Percentiles rank a stretch among this genome's conserved stretches.
These are phyloP conservation scores for Calonectria crousiana DNA, from an alignment of 2,329 filamentous ascomycete genomes.

Conservation along the genomic window DNA sequence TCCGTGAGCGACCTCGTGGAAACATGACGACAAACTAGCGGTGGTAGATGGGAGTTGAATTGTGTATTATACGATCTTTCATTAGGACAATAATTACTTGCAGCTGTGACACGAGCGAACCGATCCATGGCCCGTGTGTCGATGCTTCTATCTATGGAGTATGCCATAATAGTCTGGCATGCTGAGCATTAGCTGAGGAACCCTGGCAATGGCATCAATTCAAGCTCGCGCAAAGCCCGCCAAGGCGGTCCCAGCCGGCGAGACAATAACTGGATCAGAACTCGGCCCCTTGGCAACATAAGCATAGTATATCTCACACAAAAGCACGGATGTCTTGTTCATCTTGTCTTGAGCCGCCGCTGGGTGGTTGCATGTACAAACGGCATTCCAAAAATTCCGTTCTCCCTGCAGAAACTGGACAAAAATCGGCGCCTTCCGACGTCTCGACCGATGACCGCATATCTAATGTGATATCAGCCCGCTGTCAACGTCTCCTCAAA, in stretches of 20 bases:
- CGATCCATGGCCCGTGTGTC: constrained; percentile 24
- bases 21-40: constrained; percentile 39
- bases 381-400: neutral
- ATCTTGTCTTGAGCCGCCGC: neutral
- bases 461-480: constrained; percentile 35
- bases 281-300: constrained; percentile 13
- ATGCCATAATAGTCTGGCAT: neutral
- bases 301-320: neutral
- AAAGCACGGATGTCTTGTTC: constrained; percentile 7
- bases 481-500: neutral
- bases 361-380: neutral
- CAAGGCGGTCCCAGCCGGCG: constrained; percentile 12
- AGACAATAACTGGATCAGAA: constrained; percentile 1
- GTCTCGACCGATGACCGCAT: constrained; percentile 23
- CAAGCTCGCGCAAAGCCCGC: constrained; percentile 17
- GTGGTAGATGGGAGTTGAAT: constrained; percentile 15
- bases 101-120: constrained; percentile 29
- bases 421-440: constrained; percentile 33
- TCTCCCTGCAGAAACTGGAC: constrained; percentile 13
- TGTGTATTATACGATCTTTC: neutral
- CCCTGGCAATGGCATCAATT: constrained; percentile 1
- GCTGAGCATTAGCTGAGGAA: neutral
- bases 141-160: constrained; percentile 9
- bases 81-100: constrained; percentile 8
- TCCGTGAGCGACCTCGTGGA: constrained; percentile 14